Base-by-base conservation (phyloP, 495 filamentous ascomycete genomes). In the Saxispiralis lemnorum region DNA sequence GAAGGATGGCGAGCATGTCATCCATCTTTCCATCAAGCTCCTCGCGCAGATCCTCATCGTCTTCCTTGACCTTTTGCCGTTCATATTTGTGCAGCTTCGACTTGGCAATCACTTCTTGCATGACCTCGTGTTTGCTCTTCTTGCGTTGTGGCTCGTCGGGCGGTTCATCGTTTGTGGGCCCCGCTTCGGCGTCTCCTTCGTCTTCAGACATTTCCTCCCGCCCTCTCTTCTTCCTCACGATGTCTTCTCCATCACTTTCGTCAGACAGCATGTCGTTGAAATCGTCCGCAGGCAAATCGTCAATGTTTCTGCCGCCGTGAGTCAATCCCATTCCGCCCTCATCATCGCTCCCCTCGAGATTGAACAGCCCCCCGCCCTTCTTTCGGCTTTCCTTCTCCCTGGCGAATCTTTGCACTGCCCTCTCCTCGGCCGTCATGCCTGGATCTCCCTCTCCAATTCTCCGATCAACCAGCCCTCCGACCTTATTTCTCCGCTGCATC, bases 401-500 rank as follows among this genome's bases (percentile, higher is more conserved):
- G 45, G 86, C 79, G 53, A 88, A 96, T 58, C 89, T 72, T 61
- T 93, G 79, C 46, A 87, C 74, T 66, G 86, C 87, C 60, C 79
- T 81, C 56, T 99, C 86, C 58, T 99, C 89, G 9, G 84, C 80
- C 16, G 83, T 81, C 84, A 99, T 84, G 18, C 72, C 78, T 15
- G 86, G 81, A 55, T 99, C 87, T 49, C 89, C 81, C 63, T 99
- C 89, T 60, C 92, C 89, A 60, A 99, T 93, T 45, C 89, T 80
- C 49, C 83, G 75, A 65, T 99, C 89, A 43, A 89, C 56, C 51
- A 99, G 81, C 18, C 89, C 87, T 45, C 89, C 89, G 18, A 83
- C 76, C 63, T 94, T 96, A 58, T 87, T 83, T 5, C 80, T 73
- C 30, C 71, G 68, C 55, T 85, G 78, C 69, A 96, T 82, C 52